Base-by-base conservation (phyloP, 2,329 filamentous ascomycete genomes). In the Alternaria triticimaculans region DNA sequence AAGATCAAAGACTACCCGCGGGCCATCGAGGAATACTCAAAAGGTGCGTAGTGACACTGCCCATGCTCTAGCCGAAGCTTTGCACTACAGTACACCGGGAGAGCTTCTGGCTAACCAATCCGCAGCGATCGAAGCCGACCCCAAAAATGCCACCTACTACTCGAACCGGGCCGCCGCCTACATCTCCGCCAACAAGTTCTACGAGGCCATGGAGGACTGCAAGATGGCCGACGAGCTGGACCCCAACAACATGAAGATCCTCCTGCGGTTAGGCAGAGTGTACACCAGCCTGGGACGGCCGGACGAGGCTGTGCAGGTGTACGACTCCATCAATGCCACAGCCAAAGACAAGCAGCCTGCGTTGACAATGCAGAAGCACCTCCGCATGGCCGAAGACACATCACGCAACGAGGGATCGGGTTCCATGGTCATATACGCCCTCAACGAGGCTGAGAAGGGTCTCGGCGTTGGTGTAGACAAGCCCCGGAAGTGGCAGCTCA, bases 101-200 rank as follows among this genome's bases (percentile, higher is more conserved):
- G 61, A 62, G 21, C 51, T 54, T 37, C 41, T 23, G 62, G 71
- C 72, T 78, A 73, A 78, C 69, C 63, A 60, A 23, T 63, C 45
- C 62, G 60, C 78, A 97, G 96, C 96, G 65, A 92, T 99, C 75
- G 92, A 96, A 72, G 87, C 95, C 67, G 90, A 95, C 75, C 94
- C 94, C 58, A 86, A 90, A 73, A 96, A 94, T 55, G 85, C 94
- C 37, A 97, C 94, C 49, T 98, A 97, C 81, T 87, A 97, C 69
- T 95, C 93, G 80, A 99, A 99, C 85, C 91, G 96, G 75, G 94
- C 96, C 43, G 96, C 96, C 28, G 96, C 96, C 37, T 93, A 92
- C 83, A 97, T 99, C 86, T 93, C 93, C 57, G 92, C 93, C 63
- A 90, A 90, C 71, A 89, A 91, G 75, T 97, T 91, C 78, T 83